These are phyloP conservation scores for Diversispora eburnea DNA, from an alignment of 192 early-diverging fungal species.

Conservation along the genomic window DNA sequence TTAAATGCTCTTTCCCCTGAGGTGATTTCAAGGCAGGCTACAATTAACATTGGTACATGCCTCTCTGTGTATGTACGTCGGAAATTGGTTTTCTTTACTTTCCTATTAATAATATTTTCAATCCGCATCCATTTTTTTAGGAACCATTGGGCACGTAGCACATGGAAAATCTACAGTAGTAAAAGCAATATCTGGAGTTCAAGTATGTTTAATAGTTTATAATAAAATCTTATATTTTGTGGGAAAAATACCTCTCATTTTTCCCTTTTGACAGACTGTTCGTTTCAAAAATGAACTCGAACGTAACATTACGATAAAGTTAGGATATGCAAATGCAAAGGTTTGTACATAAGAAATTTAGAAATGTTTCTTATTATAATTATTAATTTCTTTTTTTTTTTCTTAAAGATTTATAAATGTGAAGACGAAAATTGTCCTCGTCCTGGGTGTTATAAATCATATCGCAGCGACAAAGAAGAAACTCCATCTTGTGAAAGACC, in stretches of 20 bases:
- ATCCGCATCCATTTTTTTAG: slow-evolving; percentile 41
- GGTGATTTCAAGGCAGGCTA: slow-evolving; percentile 97
- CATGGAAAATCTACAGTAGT: slow-evolving; percentile 99
- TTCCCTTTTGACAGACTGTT: slow-evolving; percentile 59
- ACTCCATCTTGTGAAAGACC: slow-evolving; percentile 84
- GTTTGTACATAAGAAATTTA: slow-evolving; percentile 32
- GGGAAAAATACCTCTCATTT: neutral
- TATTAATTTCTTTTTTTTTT: neutral
- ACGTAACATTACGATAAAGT: slow-evolving; percentile 99
- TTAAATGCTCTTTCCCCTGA: slow-evolving; percentile 85
- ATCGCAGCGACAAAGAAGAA: slow-evolving; percentile 76
- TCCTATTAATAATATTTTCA: neutral
- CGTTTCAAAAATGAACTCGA: slow-evolving; percentile 98
- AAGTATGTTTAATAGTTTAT: slow-evolving; percentile 40
- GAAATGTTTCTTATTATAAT: neutral
- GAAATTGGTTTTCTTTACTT: neutral
- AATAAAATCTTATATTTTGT: neutral
- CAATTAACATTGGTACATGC: slow-evolving; percentile 93
- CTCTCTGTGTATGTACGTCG: neutral
- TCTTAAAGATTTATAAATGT: slow-evolving; percentile 91
- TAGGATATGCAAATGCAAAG: slow-evolving; percentile 99
- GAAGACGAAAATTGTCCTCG: slow-evolving; percentile 87
- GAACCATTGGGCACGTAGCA: slow-evolving; percentile 98
- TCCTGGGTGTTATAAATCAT: slow-evolving; percentile 93
- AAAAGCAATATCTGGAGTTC: slow-evolving; percentile 96